These are phyloP conservation scores for Cicer pinnatifidum DNA, from an alignment of 306 rosid species.

Conservation along the genomic window DNA sequence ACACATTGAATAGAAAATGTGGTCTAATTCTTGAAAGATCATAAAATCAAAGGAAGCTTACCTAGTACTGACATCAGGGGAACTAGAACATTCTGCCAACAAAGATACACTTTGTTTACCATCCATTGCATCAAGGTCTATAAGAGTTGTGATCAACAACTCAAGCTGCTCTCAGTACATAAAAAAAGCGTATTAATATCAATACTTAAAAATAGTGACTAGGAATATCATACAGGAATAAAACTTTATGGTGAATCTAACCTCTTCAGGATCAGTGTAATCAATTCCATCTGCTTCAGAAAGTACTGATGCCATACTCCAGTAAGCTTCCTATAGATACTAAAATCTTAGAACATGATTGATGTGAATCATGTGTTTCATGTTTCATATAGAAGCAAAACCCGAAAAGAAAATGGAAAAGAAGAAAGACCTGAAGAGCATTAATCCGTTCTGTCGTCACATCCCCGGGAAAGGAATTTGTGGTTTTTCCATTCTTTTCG, in stretches of 20 bases:
- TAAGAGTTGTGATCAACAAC: slow-evolving; percentile 81
- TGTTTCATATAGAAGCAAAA: neutral
- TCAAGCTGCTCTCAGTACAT: slow-evolving; percentile 72
- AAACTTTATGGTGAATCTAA: slow-evolving; percentile 45
- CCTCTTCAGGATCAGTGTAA: slow-evolving; percentile 98
- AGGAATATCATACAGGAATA: slow-evolving; percentile 31
- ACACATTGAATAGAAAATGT: neutral
- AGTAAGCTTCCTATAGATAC: slow-evolving; percentile 79
- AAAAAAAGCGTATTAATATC: slow-evolving; percentile 33
- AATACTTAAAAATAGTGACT: slow-evolving; percentile 29
- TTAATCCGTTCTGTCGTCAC: slow-evolving; percentile 67
- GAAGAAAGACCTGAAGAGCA: slow-evolving; percentile 76
- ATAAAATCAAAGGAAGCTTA: slow-evolving; percentile 40
- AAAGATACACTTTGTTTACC: slow-evolving; percentile 84
- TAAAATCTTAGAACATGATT: slow-evolving; percentile 36
- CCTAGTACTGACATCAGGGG: slow-evolving; percentile 93
- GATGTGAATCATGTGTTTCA: slow-evolving; percentile 34
- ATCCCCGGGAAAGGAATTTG: slow-evolving; percentile 74
- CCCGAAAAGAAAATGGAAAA: neutral
- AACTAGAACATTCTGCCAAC: slow-evolving; percentile 86
- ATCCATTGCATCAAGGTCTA: slow-evolving; percentile 97
- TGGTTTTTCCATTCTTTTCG: slow-evolving; percentile 71
- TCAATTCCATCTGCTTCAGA: slow-evolving; percentile 97
- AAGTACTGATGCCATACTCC: slow-evolving; percentile 92
- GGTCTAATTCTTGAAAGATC: slow-evolving; percentile 25